phyloP scores from a whole-genome alignment of 2,329 filamentous ascomycete genomes.

The Sphaerulina populicola region DNA sequence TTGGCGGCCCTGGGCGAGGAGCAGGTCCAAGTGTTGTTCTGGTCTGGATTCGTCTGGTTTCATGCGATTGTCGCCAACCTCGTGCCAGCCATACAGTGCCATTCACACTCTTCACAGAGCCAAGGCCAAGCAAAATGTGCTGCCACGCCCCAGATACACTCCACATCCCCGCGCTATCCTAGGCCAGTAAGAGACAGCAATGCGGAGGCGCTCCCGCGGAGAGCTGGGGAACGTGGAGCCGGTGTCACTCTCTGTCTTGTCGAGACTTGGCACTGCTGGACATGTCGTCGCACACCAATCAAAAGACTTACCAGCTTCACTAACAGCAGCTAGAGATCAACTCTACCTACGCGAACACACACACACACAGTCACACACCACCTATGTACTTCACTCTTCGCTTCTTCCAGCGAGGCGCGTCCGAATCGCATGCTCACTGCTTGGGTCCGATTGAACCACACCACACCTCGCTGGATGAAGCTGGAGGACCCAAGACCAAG shows the following conservation, averaged over 20 bases:
- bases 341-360: too few species aligned
- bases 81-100: too few species aligned
- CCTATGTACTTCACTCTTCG: not conserved
- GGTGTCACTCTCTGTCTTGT: not conserved
- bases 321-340: too few species aligned
- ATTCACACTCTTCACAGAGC: too few species aligned
- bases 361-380: too few species aligned
- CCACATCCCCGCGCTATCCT: not conserved
- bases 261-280: not conserved
- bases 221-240: not conserved
- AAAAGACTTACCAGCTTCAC: not conserved
- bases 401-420: constrained; percentile 1
- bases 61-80: too few species aligned
- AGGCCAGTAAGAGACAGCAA: not conserved
- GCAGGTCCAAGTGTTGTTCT: too few species aligned
- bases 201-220: not conserved
- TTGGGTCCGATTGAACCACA: constrained; percentile 9
- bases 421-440: constrained; percentile 3
- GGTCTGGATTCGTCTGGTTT: too few species aligned
- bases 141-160: not conserved
- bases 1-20: too few species aligned
- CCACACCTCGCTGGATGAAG: not conserved
- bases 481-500: too few species aligned
- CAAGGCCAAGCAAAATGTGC: too few species aligned
- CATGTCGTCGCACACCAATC: constrained; percentile 4